Evolutionary conservation across 208 protist species (phyloP), one percentile per base, ranked within the genome.

Genomic region (Acanthamoeba polyphaga): DNA sequence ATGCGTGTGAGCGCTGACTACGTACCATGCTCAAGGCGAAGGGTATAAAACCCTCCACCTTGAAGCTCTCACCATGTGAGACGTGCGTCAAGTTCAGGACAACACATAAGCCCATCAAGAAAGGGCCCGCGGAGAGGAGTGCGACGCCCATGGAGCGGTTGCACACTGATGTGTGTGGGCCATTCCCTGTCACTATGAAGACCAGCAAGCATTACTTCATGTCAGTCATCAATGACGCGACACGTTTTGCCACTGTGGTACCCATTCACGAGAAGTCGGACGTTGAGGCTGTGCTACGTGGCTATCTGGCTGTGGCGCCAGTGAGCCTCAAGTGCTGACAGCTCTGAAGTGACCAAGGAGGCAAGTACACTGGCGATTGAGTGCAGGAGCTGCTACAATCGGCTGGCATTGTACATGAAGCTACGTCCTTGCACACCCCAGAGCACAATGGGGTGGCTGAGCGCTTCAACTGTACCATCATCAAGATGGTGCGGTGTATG

Each of bases 401-500:
- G 12, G 19, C 9, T 29, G 66, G 66, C 27, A 72, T 72, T 29
- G 27, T 72, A 1, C 66, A 72, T 9, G 12, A 51, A n/a, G n/a
- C 27, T 1, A 85, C 76, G 1, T 10, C 76, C 3, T 10, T 13
- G 2, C 49, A 51, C 49, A 60, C 43, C 13, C 76, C 76, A 51
- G 46, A 85, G 34, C 43, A 85, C 34, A 85, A 55, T n/a, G 76
- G 76, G 49, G 76, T 85, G 43, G 76, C 76, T 53, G 76, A 85
- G 49, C 76, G 46, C 46, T 60, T 60, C 46, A 85, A 85, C 27
- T n/a, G 76, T 6, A 85, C 43, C 7, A 22, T 85, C 49, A 13
- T 85, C 34, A 85, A 22, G 29, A 85, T 60, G 49, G 76, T 58
- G 3, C 1, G 76, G 34, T 55, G 76, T 13, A 19, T 85, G 34